Conservation (phyloP, 805 yeast species). For the Ogataea paraovalis region DNA sequence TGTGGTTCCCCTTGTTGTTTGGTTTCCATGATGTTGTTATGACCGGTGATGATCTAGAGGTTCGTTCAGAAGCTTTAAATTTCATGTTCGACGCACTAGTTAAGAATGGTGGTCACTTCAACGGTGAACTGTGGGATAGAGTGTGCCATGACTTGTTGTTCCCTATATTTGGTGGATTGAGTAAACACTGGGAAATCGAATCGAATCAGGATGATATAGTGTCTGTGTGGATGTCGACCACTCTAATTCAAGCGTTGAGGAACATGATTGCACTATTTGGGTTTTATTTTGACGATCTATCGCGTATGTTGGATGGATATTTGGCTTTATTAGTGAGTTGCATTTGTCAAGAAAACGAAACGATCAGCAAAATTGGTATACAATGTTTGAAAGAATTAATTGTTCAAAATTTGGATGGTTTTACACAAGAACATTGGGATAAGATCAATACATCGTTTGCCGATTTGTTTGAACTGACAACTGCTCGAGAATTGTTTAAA, state of each 20-base stretch:
- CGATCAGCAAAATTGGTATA: constrained; percentile 92
- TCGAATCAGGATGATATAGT: constrained; percentile 72
- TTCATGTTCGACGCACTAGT: constrained; percentile 77
- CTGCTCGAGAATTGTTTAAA: constrained; percentile 79
- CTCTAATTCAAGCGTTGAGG: constrained; percentile 91
- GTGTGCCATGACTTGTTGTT: constrained; percentile 75
- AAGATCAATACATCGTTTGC: constrained; percentile 62
- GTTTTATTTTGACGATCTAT: constrained; percentile 74
- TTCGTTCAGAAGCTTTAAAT: constrained; percentile 82
- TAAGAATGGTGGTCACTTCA: constrained; percentile 75
- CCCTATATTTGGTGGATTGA: constrained; percentile 84
- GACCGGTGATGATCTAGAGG: constrained; percentile 93
- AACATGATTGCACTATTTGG: constrained; percentile 81
- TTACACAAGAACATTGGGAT: constrained; percentile 69
- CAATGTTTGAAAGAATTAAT: constrained; percentile 80
- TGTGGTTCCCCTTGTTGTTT: constrained; percentile 84
- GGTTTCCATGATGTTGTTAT: constrained; percentile 86
- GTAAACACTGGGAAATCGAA: constrained; percentile 68
- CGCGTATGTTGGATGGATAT: constrained; percentile 72
- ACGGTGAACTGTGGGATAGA: constrained; percentile 73
- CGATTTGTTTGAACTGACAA: constrained; percentile 71
- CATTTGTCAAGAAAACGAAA: constrained; percentile 94
- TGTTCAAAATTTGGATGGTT: constrained; percentile 66
- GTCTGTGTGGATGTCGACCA: constrained; percentile 95
- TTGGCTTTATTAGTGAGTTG: constrained; percentile 77